These are phyloP conservation scores for Tuber indicum DNA, from an alignment of 495 filamentous ascomycete genomes.

Conservation along the genomic window DNA sequence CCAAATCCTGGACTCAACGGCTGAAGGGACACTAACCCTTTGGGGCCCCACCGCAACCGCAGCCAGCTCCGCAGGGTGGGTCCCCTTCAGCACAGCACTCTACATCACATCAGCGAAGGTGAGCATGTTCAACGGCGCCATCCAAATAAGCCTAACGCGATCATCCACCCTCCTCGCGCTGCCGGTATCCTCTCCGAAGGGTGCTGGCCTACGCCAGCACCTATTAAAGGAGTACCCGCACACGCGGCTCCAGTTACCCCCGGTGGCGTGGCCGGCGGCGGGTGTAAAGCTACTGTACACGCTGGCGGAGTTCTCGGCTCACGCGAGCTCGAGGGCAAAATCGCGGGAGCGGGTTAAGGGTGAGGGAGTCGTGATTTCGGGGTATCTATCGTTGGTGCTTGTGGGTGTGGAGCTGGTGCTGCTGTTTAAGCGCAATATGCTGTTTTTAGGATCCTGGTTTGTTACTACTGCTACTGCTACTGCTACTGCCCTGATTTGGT, in stretches of 20 bases:
- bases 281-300: background rate
- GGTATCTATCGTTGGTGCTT: background rate
- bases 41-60: conserved; percentile 1
- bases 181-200: background rate
- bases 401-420: background rate
- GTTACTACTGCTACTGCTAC: background rate
- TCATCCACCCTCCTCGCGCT: background rate
- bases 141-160: background rate
- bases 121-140: background rate
- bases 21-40: background rate
- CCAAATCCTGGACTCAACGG: background rate
- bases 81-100: background rate
- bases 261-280: background rate
- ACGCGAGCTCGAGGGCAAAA: background rate
- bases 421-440: background rate
- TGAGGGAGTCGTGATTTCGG: background rate
- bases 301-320: background rate
- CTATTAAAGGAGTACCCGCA: background rate
- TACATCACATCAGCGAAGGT: background rate
- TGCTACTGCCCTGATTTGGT: background rate
- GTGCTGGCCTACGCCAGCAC: background rate
- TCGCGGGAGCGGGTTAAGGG: background rate
- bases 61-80: background rate
- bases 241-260: background rate
- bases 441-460: background rate